Percentiles rank a stretch among this genome's conserved stretches.
Conservation (phyloP, 495 filamentous ascomycete species). For the Penicilliopsis zonata region DNA sequence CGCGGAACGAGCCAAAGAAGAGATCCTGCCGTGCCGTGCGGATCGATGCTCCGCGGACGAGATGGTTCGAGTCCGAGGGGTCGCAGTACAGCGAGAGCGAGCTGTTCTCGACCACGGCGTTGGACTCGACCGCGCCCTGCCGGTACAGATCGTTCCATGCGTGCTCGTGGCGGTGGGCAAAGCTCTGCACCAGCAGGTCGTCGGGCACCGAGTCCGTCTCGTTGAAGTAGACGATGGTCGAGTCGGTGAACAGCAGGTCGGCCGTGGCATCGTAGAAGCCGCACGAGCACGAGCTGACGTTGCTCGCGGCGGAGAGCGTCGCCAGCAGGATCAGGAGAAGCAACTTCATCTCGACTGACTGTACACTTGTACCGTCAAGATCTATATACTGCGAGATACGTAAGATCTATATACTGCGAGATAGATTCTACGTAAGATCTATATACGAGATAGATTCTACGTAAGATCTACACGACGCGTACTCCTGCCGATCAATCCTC, state of each 20-base stretch:
- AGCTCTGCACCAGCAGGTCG: constrained; percentile 16
- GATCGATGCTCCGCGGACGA: constrained; percentile 20
- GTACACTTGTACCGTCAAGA: no score
- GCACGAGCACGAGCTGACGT: constrained; percentile 17
- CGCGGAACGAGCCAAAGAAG: constrained; percentile 25
- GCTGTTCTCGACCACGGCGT: constrained; percentile 10
- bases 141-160: constrained; percentile 24
- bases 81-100: constrained; percentile 3
- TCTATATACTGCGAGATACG: no score
- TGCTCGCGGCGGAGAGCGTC: no score
- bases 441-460: no score
- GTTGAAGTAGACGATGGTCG: constrained; percentile 31
- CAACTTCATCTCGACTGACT: no score
- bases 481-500: no score
- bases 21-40: constrained; percentile 20
- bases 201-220: constrained; percentile 7
- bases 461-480: no score
- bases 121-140: constrained; percentile 16
- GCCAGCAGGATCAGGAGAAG: no score
- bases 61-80: constrained; percentile 11
- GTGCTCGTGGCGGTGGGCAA: constrained; percentile 21
- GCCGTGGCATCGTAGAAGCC: constrained; percentile 25
- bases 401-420: no score
- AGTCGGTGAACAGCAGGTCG: constrained; percentile 25
- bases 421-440: no score